These are phyloP conservation scores for Termitomyces heimii DNA, from an alignment of 768 basidiomycete species.

Conservation along the genomic window DNA sequence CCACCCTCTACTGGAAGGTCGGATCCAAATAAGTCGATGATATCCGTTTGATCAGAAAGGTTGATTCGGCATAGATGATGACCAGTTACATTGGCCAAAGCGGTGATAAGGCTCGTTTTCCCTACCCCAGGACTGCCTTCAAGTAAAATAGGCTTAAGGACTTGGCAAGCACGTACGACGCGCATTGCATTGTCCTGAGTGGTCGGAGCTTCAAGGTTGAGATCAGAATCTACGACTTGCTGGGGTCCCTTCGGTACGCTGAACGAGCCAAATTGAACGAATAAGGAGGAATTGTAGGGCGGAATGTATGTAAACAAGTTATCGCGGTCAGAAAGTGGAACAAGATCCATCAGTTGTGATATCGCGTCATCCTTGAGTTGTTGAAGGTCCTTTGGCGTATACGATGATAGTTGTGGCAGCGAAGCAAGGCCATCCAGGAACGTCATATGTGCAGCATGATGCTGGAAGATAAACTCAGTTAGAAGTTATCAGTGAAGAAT, in stretches of 20 bases:
- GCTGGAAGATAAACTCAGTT: conserved; percentile 39
- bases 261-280: conserved; percentile 69
- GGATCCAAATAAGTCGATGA: conserved; percentile 93
- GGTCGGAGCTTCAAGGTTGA: conserved; percentile 87
- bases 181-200: conserved; percentile 84
- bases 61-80: conserved; percentile 89
- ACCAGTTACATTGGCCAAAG: conserved; percentile 76
- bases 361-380: conserved; percentile 57
- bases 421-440: conserved; percentile 86
- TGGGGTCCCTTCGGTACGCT: conserved; percentile 54
- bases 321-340: conserved; percentile 35
- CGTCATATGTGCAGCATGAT: conserved; percentile 91
- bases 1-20: conserved; percentile 95
- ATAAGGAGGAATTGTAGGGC: conserved; percentile 25
- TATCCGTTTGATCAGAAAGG: conserved; percentile 95
- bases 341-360: conserved; percentile 47
- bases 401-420: conserved; percentile 63
- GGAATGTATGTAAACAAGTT: conserved; percentile 19
- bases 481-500: not conserved
- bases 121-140: conserved; percentile 99
- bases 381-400: conserved; percentile 53
- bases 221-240: conserved; percentile 32
- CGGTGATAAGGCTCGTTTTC: conserved; percentile 89
- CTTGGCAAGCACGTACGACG: conserved; percentile 83
- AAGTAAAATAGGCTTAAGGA: conserved; percentile 85